Base-by-base conservation (phyloP, 2,329 filamentous ascomycete genomes). In the Fusarium sp. region DNA sequence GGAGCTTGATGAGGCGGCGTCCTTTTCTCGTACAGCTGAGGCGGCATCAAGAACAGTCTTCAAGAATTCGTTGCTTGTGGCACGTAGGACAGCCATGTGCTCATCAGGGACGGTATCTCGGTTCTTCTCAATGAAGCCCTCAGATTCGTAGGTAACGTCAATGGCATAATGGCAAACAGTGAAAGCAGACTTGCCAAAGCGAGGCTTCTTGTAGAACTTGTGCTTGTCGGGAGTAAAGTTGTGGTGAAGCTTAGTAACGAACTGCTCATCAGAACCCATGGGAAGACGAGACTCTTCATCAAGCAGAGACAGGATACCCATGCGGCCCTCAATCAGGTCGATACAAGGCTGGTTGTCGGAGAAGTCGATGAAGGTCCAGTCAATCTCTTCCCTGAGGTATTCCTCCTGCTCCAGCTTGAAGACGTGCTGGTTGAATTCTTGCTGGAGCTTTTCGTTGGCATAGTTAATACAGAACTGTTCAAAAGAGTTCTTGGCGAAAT, bases 391-490 rank as follows among this genome's bases (percentile, higher is more conserved):
- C 61, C 92, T 91, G 44, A 98, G 89, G 81, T 99, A 99, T 83
- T 99, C 96, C 81, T 99, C 96, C 82, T 99, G 96, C 82, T 99
- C 96, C 28, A 99, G 89, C 83, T 98, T 98, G 89, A 99, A 99
- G 39, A 99, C 96, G 79, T 99, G 96, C 81, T 97, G 94, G 84
- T 99, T 99, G 87, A 99, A 99, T 82, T 98, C 95, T 82, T 99
- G 96, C 81, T 99, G 96, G 61, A 99, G 86, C 84, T 99, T 99
- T 84, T 99, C 96, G 83, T 99, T 99, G 83, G 96, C 96, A 79
- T 99, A 99, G 84, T 99, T 99, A 89, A 99, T 99, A 85, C 96
- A 99, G 84, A 99, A 99, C 82, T 99, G 96, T 82, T 99, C 96
- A 78, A 99, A 99, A 2, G 96, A 99, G 85, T 99, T 99, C 87